Percentiles rank a stretch among this genome's conserved stretches.
Conservation (phyloP, 495 filamentous ascomycete species). For the Lasiosphaeria miniovina region DNA sequence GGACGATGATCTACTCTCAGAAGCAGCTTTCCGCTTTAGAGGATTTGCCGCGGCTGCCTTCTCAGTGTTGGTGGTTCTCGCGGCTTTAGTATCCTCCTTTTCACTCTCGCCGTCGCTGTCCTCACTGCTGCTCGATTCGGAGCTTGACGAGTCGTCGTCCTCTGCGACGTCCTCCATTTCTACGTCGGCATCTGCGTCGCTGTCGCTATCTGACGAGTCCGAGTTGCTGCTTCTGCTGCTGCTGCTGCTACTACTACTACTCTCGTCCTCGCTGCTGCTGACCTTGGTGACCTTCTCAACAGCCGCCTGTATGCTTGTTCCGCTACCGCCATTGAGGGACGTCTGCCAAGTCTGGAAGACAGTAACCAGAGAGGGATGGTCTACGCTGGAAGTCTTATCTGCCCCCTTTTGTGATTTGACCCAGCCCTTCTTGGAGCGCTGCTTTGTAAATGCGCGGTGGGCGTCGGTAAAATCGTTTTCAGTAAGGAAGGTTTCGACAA, state of each 20-base stretch:
- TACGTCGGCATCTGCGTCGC: conserved; percentile 58
- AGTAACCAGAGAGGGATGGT: conserved; percentile 38
- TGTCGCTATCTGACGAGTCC: conserved; percentile 44
- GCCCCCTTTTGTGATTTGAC: conserved; percentile 28
- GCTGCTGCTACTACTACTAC: conserved; percentile 30
- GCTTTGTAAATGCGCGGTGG: conserved; percentile 56
- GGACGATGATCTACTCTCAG: conserved; percentile 44
- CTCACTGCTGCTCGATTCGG: conserved; percentile 51
- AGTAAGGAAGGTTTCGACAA: conserved; percentile 65
- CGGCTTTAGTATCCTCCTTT: conserved; percentile 51
- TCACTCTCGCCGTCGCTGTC: conserved; percentile 56
- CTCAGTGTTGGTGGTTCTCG: conserved; percentile 29
- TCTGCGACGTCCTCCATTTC: conserved; percentile 56
- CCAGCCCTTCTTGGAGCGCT: conserved; percentile 49
- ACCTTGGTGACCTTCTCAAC: conserved; percentile 38
- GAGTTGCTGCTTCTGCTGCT: conserved; percentile 19
- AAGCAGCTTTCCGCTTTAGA: conserved; percentile 65
- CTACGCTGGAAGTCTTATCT: conserved; percentile 27
- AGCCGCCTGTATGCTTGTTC: conserved; percentile 32
- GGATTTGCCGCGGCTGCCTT: conserved; percentile 34
- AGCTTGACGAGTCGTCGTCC: conserved; percentile 30
- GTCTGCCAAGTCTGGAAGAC: conserved; percentile 49
- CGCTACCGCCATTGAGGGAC: conserved; percentile 28
- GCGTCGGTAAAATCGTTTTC: conserved; percentile 61
- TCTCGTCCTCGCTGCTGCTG: conserved; percentile 27